Percentiles rank a stretch among this genome's conserved stretches.
phyloP scores from a whole-genome alignment of 352 stramenopile species.

The Globisporangium yorkense region DNA sequence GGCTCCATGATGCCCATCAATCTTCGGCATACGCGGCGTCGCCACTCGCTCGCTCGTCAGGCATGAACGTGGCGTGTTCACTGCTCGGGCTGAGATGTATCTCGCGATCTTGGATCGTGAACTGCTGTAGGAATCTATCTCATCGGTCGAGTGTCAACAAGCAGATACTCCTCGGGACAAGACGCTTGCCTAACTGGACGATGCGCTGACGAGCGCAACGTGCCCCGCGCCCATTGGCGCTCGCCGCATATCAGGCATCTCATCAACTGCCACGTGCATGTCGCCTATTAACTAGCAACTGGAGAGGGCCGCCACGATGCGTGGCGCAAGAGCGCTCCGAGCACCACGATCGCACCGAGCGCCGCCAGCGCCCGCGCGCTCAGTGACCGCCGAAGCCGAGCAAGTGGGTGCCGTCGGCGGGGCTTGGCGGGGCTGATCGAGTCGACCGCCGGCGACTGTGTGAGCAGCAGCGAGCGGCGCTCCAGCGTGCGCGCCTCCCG shows the following conservation, averaged over 20 bases:
- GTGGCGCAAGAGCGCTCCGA: background rate
- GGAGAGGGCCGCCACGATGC: background rate
- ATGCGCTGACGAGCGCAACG: background rate
- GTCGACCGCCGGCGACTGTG: constrained; percentile 11
- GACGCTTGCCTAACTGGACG: background rate
- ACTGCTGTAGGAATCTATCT: too few species aligned
- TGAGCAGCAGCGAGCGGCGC: constrained; percentile 22
- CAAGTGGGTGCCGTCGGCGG: background rate
- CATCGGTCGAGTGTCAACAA: background rate
- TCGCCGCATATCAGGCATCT: background rate
- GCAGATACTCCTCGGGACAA: background rate
- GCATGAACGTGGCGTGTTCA: too few species aligned
- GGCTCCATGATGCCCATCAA: background rate
- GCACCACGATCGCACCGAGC: background rate
- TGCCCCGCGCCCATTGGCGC: background rate
- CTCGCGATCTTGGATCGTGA: too few species aligned
- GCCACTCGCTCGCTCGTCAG: too few species aligned
- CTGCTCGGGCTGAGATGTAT: too few species aligned
- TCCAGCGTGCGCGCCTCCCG: constrained; percentile 17
- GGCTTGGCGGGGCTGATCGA: background rate
- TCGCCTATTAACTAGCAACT: background rate
- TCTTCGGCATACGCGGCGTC: background rate
- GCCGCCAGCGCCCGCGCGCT: background rate
- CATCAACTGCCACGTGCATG: background rate
- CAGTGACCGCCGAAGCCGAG: background rate